A percentile compares a stretch with the other conserved stretches of the same genome.
These are phyloP conservation scores for Myriangium duriaei DNA, from an alignment of 2,329 filamentous ascomycete species.

Conservation along the genomic window DNA sequence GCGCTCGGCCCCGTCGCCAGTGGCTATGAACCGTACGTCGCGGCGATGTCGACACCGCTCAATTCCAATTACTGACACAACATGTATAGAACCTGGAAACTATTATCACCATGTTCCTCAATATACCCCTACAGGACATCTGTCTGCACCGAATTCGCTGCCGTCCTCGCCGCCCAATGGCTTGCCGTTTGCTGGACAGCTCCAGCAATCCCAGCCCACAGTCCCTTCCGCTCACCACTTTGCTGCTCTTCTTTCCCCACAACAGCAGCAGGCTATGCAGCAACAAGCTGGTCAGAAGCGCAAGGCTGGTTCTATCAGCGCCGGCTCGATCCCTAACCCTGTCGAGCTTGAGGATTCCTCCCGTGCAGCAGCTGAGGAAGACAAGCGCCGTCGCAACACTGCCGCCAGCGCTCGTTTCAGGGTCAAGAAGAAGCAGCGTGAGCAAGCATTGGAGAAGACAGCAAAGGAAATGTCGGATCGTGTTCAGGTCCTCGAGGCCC, in stretches of 20 bases:
- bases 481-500: conserved; percentile 31
- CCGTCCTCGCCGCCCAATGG: conserved; percentile 17
- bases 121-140: not conserved
- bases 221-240: conserved; percentile 14
- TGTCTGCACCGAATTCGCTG: conserved; percentile 7
- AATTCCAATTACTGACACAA: too few species aligned
- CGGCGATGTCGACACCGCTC: too few species aligned
- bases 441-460: conserved; percentile 39
- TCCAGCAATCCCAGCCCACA: conserved; percentile 12
- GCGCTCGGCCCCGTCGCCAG: too few species aligned
- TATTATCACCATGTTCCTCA: not conserved
- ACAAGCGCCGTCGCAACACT: conserved; percentile 42
- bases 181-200: conserved; percentile 12
- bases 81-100: too few species aligned
- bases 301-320: conserved; percentile 21
- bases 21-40: too few species aligned
- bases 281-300: conserved; percentile 31
- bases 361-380: conserved; percentile 37
- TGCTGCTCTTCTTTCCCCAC: conserved; percentile 7
- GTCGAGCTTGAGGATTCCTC: conserved; percentile 33
- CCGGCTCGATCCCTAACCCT: conserved; percentile 15
- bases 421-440: conserved; percentile 44
- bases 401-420: conserved; percentile 41
- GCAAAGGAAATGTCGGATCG: conserved; percentile 40
- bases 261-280: not conserved